These are phyloP conservation scores for Agaricus subrufescens DNA, from an alignment of 768 basidiomycete genomes.

Conservation along the genomic window DNA sequence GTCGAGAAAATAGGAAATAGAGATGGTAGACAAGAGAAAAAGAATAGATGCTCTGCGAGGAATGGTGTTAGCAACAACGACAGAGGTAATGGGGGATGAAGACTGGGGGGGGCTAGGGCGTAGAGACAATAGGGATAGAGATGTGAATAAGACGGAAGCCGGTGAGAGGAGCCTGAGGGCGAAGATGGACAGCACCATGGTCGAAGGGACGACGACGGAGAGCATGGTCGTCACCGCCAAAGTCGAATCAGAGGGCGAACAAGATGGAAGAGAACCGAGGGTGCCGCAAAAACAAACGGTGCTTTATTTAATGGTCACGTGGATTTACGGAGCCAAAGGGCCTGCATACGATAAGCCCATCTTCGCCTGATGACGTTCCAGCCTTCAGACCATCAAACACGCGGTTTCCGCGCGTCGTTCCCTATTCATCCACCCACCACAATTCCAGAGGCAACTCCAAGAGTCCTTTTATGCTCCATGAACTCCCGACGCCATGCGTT, in stretches of 20 bases:
- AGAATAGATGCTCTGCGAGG: slow-evolving; percentile 79
- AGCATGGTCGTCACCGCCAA: slow-evolving; percentile 23
- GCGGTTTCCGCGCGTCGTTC: not conserved
- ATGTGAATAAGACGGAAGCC: slow-evolving; percentile 54
- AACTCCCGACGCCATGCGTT: too few relatives aligned
- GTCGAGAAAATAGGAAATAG: slow-evolving; percentile 75
- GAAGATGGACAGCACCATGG: slow-evolving; percentile 35
- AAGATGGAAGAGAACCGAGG: slow-evolving; percentile 10
- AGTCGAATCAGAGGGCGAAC: not conserved
- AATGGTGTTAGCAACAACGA: slow-evolving; percentile 66
- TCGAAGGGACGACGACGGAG: slow-evolving; percentile 14
- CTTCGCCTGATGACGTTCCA: slow-evolving; percentile 1
- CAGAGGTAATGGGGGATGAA: slow-evolving; percentile 67
- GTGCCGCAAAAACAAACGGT: slow-evolving; percentile 1
- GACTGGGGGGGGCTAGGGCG: slow-evolving; percentile 42
- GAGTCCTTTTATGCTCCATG: too few relatives aligned
- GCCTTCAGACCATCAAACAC: slow-evolving; percentile 5
- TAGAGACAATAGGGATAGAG: slow-evolving; percentile 54
- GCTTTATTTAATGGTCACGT: slow-evolving; percentile 10
- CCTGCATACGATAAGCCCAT: not conserved
- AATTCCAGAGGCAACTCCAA: not conserved
- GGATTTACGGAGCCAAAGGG: not conserved
- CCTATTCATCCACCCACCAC: not conserved
- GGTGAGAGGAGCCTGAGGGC: slow-evolving; percentile 66
- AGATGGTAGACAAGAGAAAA: slow-evolving; percentile 58